Conservation (phyloP, 1,284 basidiomycete genomes). For the Rugosomyces carneus region DNA sequence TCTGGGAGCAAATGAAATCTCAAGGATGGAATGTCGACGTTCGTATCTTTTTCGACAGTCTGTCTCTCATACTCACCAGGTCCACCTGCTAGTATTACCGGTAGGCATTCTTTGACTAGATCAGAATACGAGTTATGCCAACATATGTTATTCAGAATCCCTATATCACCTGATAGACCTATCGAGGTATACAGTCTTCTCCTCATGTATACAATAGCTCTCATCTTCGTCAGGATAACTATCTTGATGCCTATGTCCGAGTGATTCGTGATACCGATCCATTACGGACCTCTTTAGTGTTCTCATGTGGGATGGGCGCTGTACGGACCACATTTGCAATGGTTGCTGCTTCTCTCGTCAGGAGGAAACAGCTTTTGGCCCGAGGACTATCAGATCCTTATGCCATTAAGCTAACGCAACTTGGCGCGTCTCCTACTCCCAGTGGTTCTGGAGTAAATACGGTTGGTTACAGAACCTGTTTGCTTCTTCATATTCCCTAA, state of each 20-base stretch:
- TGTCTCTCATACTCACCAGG: constrained; percentile 1
- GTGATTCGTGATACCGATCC: constrained; percentile 84
- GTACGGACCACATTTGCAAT: constrained; percentile 97
- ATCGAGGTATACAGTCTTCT: constrained; percentile 55
- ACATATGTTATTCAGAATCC: constrained; percentile 57
- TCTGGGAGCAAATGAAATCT: constrained; percentile 75
- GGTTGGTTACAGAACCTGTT: constrained; percentile 7
- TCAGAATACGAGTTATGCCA: too few relatives aligned
- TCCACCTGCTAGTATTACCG: constrained; percentile 62
- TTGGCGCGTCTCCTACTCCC: constrained; percentile 6
- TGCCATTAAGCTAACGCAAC: constrained; percentile 23
- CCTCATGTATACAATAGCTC: background rate
- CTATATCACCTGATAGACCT: constrained; percentile 85
- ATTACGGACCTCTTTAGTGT: constrained; percentile 78
- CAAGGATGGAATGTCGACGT: constrained; percentile 92
- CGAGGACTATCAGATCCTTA: constrained; percentile 78
- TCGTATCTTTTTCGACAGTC: constrained; percentile 20
- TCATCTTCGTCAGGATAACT: constrained; percentile 62
- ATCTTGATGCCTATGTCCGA: constrained; percentile 88
- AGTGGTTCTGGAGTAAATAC: constrained; percentile 15
- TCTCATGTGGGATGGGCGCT: constrained; percentile 97
- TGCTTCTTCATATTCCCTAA: background rate
- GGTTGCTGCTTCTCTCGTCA: constrained; percentile 87
- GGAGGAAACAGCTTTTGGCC: constrained; percentile 82
- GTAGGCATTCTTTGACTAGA: too few relatives aligned